Evolutionary conservation across 2,329 filamentous ascomycete species (phyloP), one percentile per base, ranked within the genome.

Genomic region (Endocalyx cinctus): DNA sequence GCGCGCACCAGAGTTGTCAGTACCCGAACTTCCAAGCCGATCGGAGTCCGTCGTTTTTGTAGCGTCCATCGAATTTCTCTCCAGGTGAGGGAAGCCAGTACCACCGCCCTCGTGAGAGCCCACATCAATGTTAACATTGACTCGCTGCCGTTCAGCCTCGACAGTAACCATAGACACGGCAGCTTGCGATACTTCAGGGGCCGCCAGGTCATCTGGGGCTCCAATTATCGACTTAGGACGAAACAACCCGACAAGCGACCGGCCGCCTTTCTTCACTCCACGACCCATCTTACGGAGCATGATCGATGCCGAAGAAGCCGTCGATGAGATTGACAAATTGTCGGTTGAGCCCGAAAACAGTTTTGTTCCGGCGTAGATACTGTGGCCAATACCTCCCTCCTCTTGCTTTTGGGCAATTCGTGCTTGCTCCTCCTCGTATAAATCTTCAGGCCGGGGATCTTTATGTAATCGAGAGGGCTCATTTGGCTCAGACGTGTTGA

Each of bases 261-360:
- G 77, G 13, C 84, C 84, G 32, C 87, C 83, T 63, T 92, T 94
- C 74, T 95, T 97, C 79, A 97, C 84, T n/a, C 90, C 89, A 45
- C 88, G 87, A 35, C 92, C 92, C 92, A 98, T 98, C 68, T 98
- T 98, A 33, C 92, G 81, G 46, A 98, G 84, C 87, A 94, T 94
- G 50, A 94, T 80, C 18, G 87, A 94, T 20, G 87, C 87, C 14
- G 87, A 94, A 6, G 87, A 94, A 14, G 87, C 87, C 8, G 87
- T 94, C 4, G 87, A 94, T 2, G 86, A 90, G 43, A 94, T 87
- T 11, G 87, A 94, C 27, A 98, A 64, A 48, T 97, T 97, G 61
- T 98, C 92, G 0, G 87, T 97, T 5, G 92, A 98, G 11, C 87
- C 84, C 12, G 82, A 77, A 56, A 97, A 96, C 43, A 90, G 77